These are phyloP conservation scores for Neonectria punicea DNA, from an alignment of 2,329 filamentous ascomycete species.

Conservation along the genomic window DNA sequence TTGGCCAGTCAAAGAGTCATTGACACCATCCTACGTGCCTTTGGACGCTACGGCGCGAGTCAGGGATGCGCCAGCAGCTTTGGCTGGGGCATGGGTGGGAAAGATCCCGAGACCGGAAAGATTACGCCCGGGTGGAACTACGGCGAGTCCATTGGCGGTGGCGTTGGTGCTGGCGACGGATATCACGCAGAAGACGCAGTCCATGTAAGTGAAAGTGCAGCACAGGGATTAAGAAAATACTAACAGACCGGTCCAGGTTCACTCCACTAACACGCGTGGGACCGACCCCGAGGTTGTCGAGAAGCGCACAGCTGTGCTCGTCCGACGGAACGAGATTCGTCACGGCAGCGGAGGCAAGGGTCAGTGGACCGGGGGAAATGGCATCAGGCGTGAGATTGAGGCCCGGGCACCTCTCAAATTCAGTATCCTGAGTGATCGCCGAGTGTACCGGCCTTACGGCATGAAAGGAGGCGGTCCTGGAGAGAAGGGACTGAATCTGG, in stretches of 20 bases:
- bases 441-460: constrained; percentile 49
- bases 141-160: constrained; percentile 44
- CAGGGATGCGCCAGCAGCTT: constrained; percentile 49
- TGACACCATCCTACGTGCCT: constrained; percentile 47
- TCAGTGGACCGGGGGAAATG: constrained; percentile 47
- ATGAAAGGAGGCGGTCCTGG: constrained; percentile 46
- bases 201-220: constrained; percentile 20
- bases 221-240: neutral
- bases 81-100: constrained; percentile 49
- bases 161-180: constrained; percentile 45
- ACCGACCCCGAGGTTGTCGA: constrained; percentile 50
- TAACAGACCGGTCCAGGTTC: constrained; percentile 11
- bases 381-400: constrained; percentile 50
- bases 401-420: constrained; percentile 46
- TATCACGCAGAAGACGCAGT: constrained; percentile 44
- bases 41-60: constrained; percentile 35
- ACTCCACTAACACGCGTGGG: constrained; percentile 48
- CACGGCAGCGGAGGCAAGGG: constrained; percentile 46
- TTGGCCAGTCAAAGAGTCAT: constrained; percentile 48
- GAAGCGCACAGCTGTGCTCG: constrained; percentile 48
- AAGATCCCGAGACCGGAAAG: constrained; percentile 40
- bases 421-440: constrained; percentile 50
- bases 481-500: constrained; percentile 42
- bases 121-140: constrained; percentile 70
- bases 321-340: constrained; percentile 46